A percentile compares a stretch with the other conserved stretches of the same genome.
Conservation (phyloP, 768 basidiomycete genomes). For the Boletus sp. region DNA sequence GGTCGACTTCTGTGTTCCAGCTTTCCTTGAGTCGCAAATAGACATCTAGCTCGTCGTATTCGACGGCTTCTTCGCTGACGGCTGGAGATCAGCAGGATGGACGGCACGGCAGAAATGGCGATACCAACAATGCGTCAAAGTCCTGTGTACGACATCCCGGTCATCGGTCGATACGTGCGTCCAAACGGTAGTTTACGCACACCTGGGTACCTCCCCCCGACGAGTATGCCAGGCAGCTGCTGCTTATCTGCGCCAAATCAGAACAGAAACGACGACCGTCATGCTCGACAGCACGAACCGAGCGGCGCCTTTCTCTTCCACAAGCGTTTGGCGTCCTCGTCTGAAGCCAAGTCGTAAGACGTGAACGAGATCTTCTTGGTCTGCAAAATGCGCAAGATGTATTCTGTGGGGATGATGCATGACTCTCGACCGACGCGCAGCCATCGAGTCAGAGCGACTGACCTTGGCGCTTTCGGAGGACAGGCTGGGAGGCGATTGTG, state of each 20-base stretch:
- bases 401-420: slow-evolving; percentile 47
- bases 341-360: slow-evolving; percentile 83
- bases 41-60: slow-evolving; percentile 65
- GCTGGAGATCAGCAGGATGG: slow-evolving; percentile 7
- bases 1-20: slow-evolving; percentile 60
- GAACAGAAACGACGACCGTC: not conserved
- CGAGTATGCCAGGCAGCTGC: slow-evolving; percentile 79
- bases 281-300: slow-evolving; percentile 38
- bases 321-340: slow-evolving; percentile 72
- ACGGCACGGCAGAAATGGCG: not conserved
- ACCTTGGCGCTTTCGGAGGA: slow-evolving; percentile 81
- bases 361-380: slow-evolving; percentile 82
- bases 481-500: slow-evolving; percentile 82
- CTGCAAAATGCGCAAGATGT: slow-evolving; percentile 77
- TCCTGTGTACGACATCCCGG: slow-evolving; percentile 40
- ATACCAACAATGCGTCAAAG: slow-evolving; percentile 69
- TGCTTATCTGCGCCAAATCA: slow-evolving; percentile 59
- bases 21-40: slow-evolving; percentile 74
- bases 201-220: slow-evolving; percentile 74
- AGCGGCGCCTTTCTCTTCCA: slow-evolving; percentile 81
- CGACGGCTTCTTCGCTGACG: slow-evolving; percentile 79
- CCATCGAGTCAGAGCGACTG: slow-evolving; percentile 2
- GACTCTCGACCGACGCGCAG: not conserved
- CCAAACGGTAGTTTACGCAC: slow-evolving; percentile 43
- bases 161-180: slow-evolving; percentile 1